Conservation (phyloP, 2,329 filamentous ascomycete species). For the Aureobasidium uvarum region DNA sequence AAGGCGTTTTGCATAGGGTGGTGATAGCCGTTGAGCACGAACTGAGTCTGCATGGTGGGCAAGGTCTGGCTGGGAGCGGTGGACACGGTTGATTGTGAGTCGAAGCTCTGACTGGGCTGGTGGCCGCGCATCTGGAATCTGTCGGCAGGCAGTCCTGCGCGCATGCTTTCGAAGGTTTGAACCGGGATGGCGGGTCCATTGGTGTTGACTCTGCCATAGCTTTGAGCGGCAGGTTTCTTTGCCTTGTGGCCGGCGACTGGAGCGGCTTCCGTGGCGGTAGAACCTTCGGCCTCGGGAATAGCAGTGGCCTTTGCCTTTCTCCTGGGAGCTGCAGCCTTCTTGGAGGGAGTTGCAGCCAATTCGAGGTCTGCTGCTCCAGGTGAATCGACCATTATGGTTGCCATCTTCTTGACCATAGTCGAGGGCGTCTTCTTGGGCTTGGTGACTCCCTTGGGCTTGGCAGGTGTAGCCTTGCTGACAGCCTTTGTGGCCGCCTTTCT, state of each 20-base stretch:
- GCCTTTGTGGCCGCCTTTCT: neutral
- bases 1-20: neutral
- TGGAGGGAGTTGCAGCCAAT: neutral
- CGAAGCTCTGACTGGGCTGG: neutral
- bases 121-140: neutral
- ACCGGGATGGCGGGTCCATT: neutral
- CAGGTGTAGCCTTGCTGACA: neutral
- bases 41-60: neutral
- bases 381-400: neutral
- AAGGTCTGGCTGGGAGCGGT: neutral
- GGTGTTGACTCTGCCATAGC: neutral
- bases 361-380: neutral
- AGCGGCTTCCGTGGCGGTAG: too few species aligned
- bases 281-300: neutral
- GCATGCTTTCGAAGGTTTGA: neutral
- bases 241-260: neutral
- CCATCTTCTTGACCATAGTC: neutral
- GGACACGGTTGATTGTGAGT: neutral
- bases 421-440: constrained; percentile 3
- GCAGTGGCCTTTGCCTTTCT: neutral
- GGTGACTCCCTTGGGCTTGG: neutral
- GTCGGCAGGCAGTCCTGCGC: neutral
- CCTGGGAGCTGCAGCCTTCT: neutral
- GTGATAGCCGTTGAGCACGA: neutral
- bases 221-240: neutral